A percentile compares a stretch with the other conserved stretches of the same genome.
phyloP scores from a whole-genome alignment of 2,329 filamentous ascomycete species.

The Epichloe brachyelytri region DNA sequence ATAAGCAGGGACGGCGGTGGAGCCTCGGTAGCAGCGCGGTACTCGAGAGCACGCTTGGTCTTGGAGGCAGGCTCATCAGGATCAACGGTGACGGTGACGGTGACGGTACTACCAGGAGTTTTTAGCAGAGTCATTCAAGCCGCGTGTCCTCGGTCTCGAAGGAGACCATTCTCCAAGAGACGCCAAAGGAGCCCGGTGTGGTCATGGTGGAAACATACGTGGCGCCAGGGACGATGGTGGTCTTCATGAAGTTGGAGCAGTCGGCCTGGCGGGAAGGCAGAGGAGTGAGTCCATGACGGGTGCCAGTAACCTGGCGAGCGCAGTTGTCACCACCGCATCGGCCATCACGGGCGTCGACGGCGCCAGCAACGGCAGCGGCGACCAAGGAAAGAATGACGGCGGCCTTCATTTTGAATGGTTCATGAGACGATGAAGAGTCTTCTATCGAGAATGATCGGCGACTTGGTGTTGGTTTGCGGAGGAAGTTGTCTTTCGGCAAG shows the following conservation, averaged over 20 bases:
- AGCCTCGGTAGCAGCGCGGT: conserved; percentile 19
- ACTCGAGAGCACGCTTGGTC: conserved; percentile 17
- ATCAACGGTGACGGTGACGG: conserved; percentile 26
- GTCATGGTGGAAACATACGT: conserved; percentile 19
- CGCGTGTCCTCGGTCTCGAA: background rate
- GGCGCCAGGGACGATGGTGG: conserved; percentile 26
- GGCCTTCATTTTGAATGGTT: conserved; percentile 27
- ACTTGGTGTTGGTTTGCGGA: background rate
- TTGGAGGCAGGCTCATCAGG: conserved; percentile 14
- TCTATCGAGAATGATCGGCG: background rate
- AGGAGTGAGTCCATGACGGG: conserved; percentile 22
- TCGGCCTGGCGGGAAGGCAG: conserved; percentile 23
- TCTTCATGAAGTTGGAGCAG: conserved; percentile 28
- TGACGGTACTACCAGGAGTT: conserved; percentile 16
- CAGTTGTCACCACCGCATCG: conserved; percentile 29
- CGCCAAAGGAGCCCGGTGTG: background rate
- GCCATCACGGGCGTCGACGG: conserved; percentile 23
- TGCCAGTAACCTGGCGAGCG: conserved; percentile 32
- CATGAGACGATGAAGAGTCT: background rate
- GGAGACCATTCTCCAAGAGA: background rate
- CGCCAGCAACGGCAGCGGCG: conserved; percentile 23
- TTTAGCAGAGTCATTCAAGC: background rate
- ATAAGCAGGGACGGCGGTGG: conserved; percentile 25
- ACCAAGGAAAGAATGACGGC: conserved; percentile 24
- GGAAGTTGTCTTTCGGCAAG: background rate